Base-by-base conservation (phyloP, 306 rosid genomes). In the Quercus berberidifolia region DNA sequence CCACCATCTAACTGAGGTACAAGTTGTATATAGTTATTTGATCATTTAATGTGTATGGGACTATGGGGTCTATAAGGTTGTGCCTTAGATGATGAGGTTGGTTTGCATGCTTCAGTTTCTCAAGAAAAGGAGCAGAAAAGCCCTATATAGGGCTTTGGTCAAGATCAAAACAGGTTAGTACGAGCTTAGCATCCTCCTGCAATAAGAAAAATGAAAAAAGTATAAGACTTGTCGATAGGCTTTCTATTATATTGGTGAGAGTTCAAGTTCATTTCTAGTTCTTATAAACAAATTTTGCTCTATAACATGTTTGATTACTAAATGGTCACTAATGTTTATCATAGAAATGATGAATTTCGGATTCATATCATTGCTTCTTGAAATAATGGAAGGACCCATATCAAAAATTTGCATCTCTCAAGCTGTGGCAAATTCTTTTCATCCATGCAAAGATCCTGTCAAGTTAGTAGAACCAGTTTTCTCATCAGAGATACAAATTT, bases 281-380 rank as follows among this genome's bases (percentile, higher is more conserved):
- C 54, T 12, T 31, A 43, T n/a, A 55, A 30, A 28, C 17, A 17
- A 54, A 38, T 26, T 75, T 38, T 18, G 1, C 64, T 77, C 55
- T 41, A 33, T 35, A 41, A 1, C 6, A 14, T 15, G 77, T 76
- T 43, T 55, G 75, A 78, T 77, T 57, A 8, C 30, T 58, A 38
- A 30, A 26, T 68, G 54, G 4, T 12, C 15, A 13, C 74, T 35
- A 25, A 51, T n/a, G 55, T 60, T 51, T 56, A 54, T n/a, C 15
- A 76, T 68, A 85, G 93, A 82, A 76, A 87, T 90, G 91, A 86
- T 90, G 87, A 84, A 87, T 78, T 67, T 87, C 74, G 93, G 93
- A 28, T 84, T 90, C 67, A 5, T 90, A 19, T 91, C 97, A 17
- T 71, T 89, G 78, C 87, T 91, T 74, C 88, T 91, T 1, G 71